A percentile compares a stretch with the other conserved stretches of the same genome.
Evolutionary conservation across 2,329 filamentous ascomycete genomes (phyloP).

Genomic region (Phialophora macrospora): DNA sequence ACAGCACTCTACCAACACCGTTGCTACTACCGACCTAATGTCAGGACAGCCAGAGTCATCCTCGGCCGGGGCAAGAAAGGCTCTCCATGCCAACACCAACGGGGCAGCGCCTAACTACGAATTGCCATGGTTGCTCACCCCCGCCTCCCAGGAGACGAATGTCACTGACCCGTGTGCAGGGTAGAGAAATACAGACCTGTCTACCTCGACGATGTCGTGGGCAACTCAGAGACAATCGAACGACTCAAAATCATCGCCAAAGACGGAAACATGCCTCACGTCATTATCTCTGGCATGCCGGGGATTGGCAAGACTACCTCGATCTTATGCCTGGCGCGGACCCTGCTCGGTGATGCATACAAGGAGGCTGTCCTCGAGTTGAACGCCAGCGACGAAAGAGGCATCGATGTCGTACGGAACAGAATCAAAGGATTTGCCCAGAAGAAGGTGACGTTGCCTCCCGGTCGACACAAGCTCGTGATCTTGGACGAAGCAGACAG

Average conservation of each 20-base stretch:
- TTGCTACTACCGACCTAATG: constrained; percentile 18
- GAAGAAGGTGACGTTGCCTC: constrained; percentile 94
- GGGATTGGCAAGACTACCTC: constrained; percentile 99
- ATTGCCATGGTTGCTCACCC: constrained; percentile 51
- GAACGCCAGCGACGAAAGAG: constrained; percentile 94
- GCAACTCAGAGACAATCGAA: constrained; percentile 97
- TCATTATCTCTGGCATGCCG: constrained; percentile 99
- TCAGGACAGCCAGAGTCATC: constrained; percentile 54
- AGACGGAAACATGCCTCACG: constrained; percentile 98
- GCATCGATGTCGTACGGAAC: constrained; percentile 96
- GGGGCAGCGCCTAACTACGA: constrained; percentile 54
- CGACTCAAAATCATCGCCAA: constrained; percentile 97
- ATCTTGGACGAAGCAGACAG: constrained; percentile 98
- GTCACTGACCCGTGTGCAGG: constrained; percentile 59
- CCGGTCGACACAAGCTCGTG: constrained; percentile 91
- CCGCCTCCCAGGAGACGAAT: constrained; percentile 4
- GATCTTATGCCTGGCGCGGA: constrained; percentile 87
- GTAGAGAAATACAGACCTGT: constrained; percentile 97
- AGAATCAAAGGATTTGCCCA: constrained; percentile 98
- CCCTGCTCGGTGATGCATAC: constrained; percentile 89
- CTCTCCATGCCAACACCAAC: constrained; percentile 47
- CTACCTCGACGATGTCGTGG: constrained; percentile 94
- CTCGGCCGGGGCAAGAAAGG: constrained; percentile 49
- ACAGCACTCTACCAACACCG: background rate
- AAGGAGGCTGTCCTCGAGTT: constrained; percentile 97